Evolutionary conservation across 75 land plant genomes (phyloP).

Genomic region (Adiantum capillusveneris): DNA sequence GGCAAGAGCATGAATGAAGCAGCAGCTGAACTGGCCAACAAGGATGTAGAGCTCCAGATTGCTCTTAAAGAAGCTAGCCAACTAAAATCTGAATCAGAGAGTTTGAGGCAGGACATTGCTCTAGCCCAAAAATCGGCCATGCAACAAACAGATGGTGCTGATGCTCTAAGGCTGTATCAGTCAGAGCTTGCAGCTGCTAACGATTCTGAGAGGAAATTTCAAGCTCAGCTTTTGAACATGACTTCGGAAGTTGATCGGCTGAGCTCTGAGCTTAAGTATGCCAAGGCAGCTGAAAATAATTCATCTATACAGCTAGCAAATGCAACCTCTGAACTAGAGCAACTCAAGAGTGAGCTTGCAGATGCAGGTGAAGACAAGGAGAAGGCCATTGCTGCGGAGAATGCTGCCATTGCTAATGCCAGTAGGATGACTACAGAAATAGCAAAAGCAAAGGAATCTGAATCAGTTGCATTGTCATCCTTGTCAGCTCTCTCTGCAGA

Average conservation of each 20-base stretch:
- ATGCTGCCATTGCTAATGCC: background rate
- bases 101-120: slow-evolving; percentile 24
- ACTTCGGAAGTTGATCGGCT: too few species aligned
- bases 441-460: slow-evolving; percentile 6
- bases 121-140: too few species aligned
- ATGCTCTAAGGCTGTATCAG: too few species aligned
- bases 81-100: background rate
- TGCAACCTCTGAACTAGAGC: background rate
- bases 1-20: slow-evolving; percentile 24
- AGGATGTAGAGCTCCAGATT: too few species aligned
- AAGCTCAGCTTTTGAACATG: too few species aligned
- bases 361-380: slow-evolving; percentile 32
- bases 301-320: too few species aligned
- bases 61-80: background rate
- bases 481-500: slow-evolving; percentile 31
- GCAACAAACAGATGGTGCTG: too few species aligned
- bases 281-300: too few species aligned
- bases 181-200: too few species aligned
- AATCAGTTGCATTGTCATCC: slow-evolving; percentile 25
- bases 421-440: background rate
- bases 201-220: too few species aligned
- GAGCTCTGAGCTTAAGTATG: too few species aligned
- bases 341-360: background rate
- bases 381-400: slow-evolving; percentile 4
- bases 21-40: slow-evolving; percentile 18